Evolutionary conservation across 2,329 filamentous ascomycete genomes (phyloP).

Genomic region (Rhinocladiella mackenziei): DNA sequence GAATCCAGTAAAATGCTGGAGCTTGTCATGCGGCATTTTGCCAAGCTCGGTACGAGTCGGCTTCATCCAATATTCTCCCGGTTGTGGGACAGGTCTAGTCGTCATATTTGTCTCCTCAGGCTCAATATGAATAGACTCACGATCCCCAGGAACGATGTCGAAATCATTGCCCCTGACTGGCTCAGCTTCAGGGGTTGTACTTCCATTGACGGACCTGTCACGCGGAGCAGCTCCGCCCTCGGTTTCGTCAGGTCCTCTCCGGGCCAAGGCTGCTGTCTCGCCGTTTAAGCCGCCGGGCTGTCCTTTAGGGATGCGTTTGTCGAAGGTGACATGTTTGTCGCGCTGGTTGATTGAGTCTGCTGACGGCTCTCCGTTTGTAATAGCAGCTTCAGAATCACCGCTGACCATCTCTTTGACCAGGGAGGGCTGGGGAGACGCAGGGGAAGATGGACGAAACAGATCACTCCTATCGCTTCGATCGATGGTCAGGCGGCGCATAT

Average conservation of each 20-base stretch:
- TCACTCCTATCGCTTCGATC: conserved; percentile 75
- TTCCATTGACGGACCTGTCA: conserved; percentile 44
- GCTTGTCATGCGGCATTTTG: conserved; percentile 74
- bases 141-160: conserved; percentile 67
- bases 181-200: conserved; percentile 44
- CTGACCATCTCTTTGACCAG: conserved; percentile 26
- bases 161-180: conserved; percentile 71
- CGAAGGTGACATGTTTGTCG: conserved; percentile 89
- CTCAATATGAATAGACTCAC: conserved; percentile 45
- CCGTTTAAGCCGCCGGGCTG: conserved; percentile 37
- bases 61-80: conserved; percentile 82
- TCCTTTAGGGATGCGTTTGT: conserved; percentile 57
- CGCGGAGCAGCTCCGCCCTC: conserved; percentile 52
- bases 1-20: conserved; percentile 69
- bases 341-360: conserved; percentile 41
- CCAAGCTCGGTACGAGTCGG: conserved; percentile 71
- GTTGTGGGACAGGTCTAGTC: conserved; percentile 47
- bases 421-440: conserved; percentile 36
- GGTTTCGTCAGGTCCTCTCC: conserved; percentile 40
- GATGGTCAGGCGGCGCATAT: conserved; percentile 87
- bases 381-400: conserved; percentile 24
- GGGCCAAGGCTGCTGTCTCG: conserved; percentile 50
- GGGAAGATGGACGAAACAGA: conserved; percentile 48
- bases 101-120: conserved; percentile 27
- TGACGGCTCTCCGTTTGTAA: conserved; percentile 42